phyloP scores from a whole-genome alignment of 2,329 filamentous ascomycete genomes.

The Fusarium sp. region DNA sequence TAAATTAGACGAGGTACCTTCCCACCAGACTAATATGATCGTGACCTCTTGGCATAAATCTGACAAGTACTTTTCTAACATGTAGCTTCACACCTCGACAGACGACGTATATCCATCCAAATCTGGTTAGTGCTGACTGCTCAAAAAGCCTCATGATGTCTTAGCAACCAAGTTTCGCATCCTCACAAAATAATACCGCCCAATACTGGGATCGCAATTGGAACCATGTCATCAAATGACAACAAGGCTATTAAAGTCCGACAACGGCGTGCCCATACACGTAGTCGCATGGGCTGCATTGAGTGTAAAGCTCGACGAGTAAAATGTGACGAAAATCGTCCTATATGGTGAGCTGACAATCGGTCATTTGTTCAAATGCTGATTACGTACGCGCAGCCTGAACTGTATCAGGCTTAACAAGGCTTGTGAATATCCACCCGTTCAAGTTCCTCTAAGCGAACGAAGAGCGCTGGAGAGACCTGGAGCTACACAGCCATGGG shows the following conservation, averaged over 20 bases:
- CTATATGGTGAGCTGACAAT: slow-evolving; percentile 11
- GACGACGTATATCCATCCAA: not conserved
- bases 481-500: slow-evolving; percentile 6
- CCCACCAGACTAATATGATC: not conserved
- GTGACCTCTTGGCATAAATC: not conserved
- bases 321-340: slow-evolving; percentile 16
- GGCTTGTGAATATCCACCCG: not conserved
- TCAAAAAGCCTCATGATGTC: not conserved
- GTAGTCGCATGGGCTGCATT: slow-evolving; percentile 9
- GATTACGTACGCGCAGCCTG: not conserved
- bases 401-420: slow-evolving; percentile 7
- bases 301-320: slow-evolving; percentile 12
- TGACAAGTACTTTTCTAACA: not conserved
- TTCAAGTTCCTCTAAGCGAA: slow-evolving; percentile 4
- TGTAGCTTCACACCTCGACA: not conserved
- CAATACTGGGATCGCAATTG: not conserved
- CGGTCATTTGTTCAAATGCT: not conserved
- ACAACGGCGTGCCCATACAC: slow-evolving; percentile 18
- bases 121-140: slow-evolving; percentile 7
- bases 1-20: not conserved
- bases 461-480: slow-evolving; percentile 5
- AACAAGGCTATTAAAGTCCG: not conserved
- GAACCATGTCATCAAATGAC: not conserved
- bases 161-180: not conserved
- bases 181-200: not conserved